These are phyloP conservation scores for Penicillium sp. DNA, from an alignment of 2,329 filamentous ascomycete species.

Conservation along the genomic window DNA sequence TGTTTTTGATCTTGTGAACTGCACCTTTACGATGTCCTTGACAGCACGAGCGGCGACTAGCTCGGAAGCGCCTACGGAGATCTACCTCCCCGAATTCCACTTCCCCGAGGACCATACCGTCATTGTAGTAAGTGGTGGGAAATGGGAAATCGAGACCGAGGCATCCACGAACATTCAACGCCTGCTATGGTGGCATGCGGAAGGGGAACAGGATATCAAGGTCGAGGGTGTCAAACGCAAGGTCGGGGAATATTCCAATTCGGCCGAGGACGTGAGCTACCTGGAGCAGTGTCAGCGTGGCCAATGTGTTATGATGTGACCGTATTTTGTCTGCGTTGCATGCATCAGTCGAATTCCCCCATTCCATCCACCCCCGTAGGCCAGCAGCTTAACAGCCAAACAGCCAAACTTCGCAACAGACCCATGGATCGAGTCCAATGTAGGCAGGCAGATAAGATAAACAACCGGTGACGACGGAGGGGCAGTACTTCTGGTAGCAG, in stretches of 20 bases:
- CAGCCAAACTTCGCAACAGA: too few relatives aligned
- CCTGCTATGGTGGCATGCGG: slow-evolving; percentile 90
- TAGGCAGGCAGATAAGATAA: slow-evolving; percentile 29
- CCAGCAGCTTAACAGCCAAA: too few relatives aligned
- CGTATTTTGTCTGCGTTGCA: background rate
- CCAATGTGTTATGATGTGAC: slow-evolving; percentile 57
- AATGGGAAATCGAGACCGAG: slow-evolving; percentile 81
- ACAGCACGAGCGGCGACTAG: slow-evolving; percentile 62
- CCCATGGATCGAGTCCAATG: slow-evolving; percentile 16
- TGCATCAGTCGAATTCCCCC: background rate
- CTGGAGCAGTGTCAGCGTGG: slow-evolving; percentile 63
- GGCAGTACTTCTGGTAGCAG: slow-evolving; percentile 16
- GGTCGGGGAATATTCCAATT: slow-evolving; percentile 40
- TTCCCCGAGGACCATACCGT: slow-evolving; percentile 76
- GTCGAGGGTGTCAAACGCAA: slow-evolving; percentile 74
- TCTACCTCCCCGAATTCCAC: slow-evolving; percentile 90
- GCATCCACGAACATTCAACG: slow-evolving; percentile 74
- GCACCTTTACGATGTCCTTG: slow-evolving; percentile 75
- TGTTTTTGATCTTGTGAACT: slow-evolving; percentile 81
- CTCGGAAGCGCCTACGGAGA: slow-evolving; percentile 72
- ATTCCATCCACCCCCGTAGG: too few relatives aligned
- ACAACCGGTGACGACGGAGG: slow-evolving; percentile 29
- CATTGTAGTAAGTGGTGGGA: slow-evolving; percentile 80
- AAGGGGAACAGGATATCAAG: slow-evolving; percentile 79
- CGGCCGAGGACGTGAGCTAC: slow-evolving; percentile 76